Base-by-base conservation (phyloP, 2,329 filamentous ascomycete genomes). In the Aspergillus brunneoviolaceus region DNA sequence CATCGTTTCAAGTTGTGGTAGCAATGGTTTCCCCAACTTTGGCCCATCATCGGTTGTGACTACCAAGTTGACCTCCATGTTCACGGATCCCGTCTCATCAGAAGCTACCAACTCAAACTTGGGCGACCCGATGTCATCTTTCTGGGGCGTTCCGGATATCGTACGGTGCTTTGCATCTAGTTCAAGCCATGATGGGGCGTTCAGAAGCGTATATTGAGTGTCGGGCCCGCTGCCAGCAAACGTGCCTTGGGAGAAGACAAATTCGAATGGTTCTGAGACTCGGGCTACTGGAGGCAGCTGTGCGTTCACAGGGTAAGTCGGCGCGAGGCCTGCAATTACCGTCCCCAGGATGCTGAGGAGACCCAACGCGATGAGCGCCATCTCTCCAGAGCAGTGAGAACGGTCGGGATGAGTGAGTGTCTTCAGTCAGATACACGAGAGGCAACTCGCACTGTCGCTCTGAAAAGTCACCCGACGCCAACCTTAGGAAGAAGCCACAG, bases 281-380 rank as follows among this genome's bases (percentile, higher is more conserved):
- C 89, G 84, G 21, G 91, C 92, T 56, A 93, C 88, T 3, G 89
- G 88, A 33, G 92, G 92, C 1, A 96, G 83, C 74, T 96, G 92
- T 2, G 90, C 87, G 75, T 95, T 96, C 74, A 96, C 82, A 0
- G 92, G 92, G 67, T 93, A 94, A 51, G 80, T 80, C 52, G 80
- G 70, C 59, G 65, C 69, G 64, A 77, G 73, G 60, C 69, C 69
- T 51, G 77, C 79, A 60, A 67, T 64, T 23, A 72, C 69, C 60
- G 67, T 65, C 65, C 65, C 62, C 39, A 72, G 53, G 21, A 75
- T 60, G 21, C 65, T 60, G 58, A 75, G 59, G 51, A 70, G 33
- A 42, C 70, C 60, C 59, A 69, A 55, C 49, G 71, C 58, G 60
- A 70, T 59, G 58, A 65, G 63, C 56, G 68, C 69, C 70, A 71